Base-by-base conservation (phyloP, 2,329 filamentous ascomycete species). In the Furcasterigmium furcatum region DNA sequence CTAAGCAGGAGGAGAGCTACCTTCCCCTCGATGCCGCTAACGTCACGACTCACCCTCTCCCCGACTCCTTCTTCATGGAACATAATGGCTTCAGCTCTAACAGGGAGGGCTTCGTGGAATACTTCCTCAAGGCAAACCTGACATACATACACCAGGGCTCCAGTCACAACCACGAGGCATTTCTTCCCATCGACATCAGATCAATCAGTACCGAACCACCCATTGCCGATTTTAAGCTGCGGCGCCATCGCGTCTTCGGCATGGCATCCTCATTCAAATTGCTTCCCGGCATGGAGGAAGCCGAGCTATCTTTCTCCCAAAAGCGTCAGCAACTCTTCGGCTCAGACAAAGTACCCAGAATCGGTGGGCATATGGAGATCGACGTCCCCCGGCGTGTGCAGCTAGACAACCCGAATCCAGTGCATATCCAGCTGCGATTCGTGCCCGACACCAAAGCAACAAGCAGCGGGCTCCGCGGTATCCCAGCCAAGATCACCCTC, bases 101-200 rank as follows among this genome's bases (percentile, higher is more conserved):
- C 2, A 52, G 50, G n/a, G 52, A 64, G 19, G 49, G 50, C 4
- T 62, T 55, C 14, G 62, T 65, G n/a, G 63, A 71, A 36, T 71
- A 70, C 35, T 58, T 54, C 9, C 47, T 71, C 2, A 46, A 62
- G 30, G 64, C 65, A 0, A n/a, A 47, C 50, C 2, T 38, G 67
- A 3, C 14, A 27, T 27, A 12, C 7, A 7, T 12, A 12, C 24
- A n/a, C 24, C 24, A 27, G 24, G 24, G 24, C 24, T 27, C 24
- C 7, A 12, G 7, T 12, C 24, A 27, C 7, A 7, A 27, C 24
- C 7, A 27, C 7, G 24, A 27, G 5, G 50, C 50, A 29, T 48
- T 21, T 39, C 20, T 2, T 19, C 14, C 34, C 34, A 19, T 10
- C n/a, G n/a, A 3, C 34, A 58, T 2, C 63, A 61, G 0, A 14